These are phyloP conservation scores for Cladophialophora psammophila DNA, from an alignment of 2,329 filamentous ascomycete species.

Conservation along the genomic window DNA sequence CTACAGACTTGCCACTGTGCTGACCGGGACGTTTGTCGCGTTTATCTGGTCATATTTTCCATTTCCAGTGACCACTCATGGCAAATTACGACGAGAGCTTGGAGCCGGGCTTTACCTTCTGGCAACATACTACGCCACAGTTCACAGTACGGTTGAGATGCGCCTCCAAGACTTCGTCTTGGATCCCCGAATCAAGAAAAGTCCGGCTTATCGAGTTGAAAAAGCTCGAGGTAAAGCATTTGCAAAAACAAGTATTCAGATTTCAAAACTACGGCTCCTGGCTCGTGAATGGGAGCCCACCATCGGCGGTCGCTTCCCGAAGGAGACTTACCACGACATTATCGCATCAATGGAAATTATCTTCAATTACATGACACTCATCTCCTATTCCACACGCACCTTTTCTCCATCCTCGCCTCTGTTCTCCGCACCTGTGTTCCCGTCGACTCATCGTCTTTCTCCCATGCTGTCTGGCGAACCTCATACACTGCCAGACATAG, in stretches of 20 bases:
- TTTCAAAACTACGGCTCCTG: background rate
- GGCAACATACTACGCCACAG: constrained; percentile 69
- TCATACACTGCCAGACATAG: background rate
- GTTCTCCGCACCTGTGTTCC: background rate
- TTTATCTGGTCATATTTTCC: constrained; percentile 23
- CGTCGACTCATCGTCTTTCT: background rate
- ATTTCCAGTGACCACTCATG: constrained; percentile 73
- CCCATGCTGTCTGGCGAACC: background rate
- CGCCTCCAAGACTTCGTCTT: background rate
- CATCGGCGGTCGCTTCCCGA: constrained; percentile 12
- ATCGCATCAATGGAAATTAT: background rate
- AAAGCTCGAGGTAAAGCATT: background rate
- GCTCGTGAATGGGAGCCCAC: constrained; percentile 6
- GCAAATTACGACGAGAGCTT: constrained; percentile 70
- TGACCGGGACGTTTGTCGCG: constrained; percentile 16
- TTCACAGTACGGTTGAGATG: constrained; percentile 8
- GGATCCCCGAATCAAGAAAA: constrained; percentile 10
- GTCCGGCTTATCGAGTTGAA: constrained; percentile 8
- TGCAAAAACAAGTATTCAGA: constrained; percentile 3
- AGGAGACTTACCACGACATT: constrained; percentile 6
- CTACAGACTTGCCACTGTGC: constrained; percentile 20
- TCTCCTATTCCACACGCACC: background rate
- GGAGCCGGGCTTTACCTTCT: constrained; percentile 73
- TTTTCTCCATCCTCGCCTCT: background rate
- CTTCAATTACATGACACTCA: constrained; percentile 1